Percentiles rank a stretch among this genome's conserved stretches.
Conservation (phyloP, 1,139 yeast species). For the Trichomonascaceae sp. region DNA sequence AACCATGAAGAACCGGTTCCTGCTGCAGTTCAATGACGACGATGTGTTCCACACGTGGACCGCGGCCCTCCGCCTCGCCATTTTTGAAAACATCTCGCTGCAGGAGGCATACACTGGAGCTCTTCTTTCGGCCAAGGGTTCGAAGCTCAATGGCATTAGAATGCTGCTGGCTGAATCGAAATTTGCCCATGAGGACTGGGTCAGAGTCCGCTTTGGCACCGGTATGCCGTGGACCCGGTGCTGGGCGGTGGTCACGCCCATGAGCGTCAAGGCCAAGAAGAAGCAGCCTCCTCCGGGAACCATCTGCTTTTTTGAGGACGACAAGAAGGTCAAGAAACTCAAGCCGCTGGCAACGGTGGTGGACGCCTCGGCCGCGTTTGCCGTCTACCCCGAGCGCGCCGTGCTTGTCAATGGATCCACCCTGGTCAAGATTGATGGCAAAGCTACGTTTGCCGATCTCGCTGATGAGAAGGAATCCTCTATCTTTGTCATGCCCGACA, state of each 20-base stretch:
- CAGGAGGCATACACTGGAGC: constrained; percentile 98
- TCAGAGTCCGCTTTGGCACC: constrained; percentile 82
- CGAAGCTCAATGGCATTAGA: constrained; percentile 72
- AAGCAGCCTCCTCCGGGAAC: constrained; percentile 26
- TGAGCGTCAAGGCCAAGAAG: constrained; percentile 30
- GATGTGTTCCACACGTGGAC: constrained; percentile 45
- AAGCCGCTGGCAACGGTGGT: constrained; percentile 68
- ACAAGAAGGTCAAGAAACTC: constrained; percentile 41
- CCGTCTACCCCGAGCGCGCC: constrained; percentile 83
- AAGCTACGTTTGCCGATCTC: constrained; percentile 45
- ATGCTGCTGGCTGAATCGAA: constrained; percentile 76
- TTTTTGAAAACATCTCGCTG: constrained; percentile 64
- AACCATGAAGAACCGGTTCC: constrained; percentile 74
- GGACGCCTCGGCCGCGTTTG: constrained; percentile 63
- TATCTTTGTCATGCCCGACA: constrained; percentile 92
- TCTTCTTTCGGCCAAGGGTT: constrained; percentile 73
- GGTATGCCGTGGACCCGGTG: constrained; percentile 98
- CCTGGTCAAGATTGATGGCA: constrained; percentile 78
- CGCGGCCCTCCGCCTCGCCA: constrained; percentile 65
- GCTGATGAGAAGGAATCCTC: constrained; percentile 53
- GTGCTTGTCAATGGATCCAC: constrained; percentile 75
- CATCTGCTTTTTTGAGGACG: constrained; percentile 28
- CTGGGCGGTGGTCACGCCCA: constrained; percentile 83
- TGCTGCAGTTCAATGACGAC: constrained; percentile 52
- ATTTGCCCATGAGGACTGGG: constrained; percentile 88